These are phyloP conservation scores for Kalmanozyma brasiliensis DNA, from an alignment of 1,284 basidiomycete genomes.

Conservation along the genomic window DNA sequence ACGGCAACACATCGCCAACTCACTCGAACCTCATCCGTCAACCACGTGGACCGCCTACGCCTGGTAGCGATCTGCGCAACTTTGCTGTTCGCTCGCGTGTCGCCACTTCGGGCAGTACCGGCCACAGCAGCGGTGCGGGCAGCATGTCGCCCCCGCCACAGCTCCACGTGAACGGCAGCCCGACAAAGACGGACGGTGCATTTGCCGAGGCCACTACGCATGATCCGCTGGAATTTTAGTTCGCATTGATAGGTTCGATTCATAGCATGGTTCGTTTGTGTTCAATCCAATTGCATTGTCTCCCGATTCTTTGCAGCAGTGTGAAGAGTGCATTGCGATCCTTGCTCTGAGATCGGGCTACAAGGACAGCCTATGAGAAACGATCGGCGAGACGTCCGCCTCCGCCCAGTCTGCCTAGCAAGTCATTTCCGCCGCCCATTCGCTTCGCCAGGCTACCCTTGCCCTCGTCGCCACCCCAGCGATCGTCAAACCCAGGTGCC, in stretches of 20 bases:
- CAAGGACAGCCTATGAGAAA: constrained; percentile 30
- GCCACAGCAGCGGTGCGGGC: constrained; percentile 7
- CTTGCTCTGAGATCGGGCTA: too few species aligned
- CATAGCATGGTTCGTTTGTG: too few species aligned
- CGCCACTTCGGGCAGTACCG: constrained; percentile 15
- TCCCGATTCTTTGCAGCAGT: too few species aligned
- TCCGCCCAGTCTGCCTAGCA: constrained; percentile 15
- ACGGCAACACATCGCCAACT: constrained; percentile 21
- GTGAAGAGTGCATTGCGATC: background rate
- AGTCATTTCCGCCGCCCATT: background rate
- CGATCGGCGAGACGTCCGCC: constrained; percentile 19
- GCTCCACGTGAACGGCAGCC: constrained; percentile 38
- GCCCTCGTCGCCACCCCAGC: constrained; percentile 4
- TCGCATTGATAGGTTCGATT: too few species aligned
- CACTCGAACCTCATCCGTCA: constrained; percentile 50
- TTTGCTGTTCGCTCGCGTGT: constrained; percentile 53
- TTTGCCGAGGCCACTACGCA: constrained; percentile 46
- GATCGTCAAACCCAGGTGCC: constrained; percentile 34
- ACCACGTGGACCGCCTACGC: constrained; percentile 53
- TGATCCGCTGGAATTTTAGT: constrained; percentile 44
- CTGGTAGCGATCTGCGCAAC: constrained; percentile 45
- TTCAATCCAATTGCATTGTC: too few species aligned
- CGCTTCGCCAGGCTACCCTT: constrained; percentile 4
- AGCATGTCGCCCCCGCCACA: constrained; percentile 15
- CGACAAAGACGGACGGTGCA: constrained; percentile 18